Conservation (phyloP, 2,329 filamentous ascomycete genomes). For the Plectosphaerella plurivora region DNA sequence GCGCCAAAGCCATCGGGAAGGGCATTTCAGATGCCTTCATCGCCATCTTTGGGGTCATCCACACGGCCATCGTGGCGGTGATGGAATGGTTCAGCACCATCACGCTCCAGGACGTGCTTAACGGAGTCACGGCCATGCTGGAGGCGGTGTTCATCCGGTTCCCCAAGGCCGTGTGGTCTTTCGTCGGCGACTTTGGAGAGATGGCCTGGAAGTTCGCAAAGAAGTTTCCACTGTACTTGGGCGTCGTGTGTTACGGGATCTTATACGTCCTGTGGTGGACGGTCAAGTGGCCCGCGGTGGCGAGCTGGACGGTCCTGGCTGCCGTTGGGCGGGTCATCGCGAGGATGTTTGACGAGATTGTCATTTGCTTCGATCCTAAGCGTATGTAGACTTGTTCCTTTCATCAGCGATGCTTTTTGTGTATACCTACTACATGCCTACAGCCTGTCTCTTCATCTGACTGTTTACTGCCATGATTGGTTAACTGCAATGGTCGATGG, state of each 20-base stretch:
- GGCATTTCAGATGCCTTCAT: slow-evolving; percentile 18
- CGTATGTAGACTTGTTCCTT: background rate
- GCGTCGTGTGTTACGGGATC: slow-evolving; percentile 19
- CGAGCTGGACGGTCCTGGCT: slow-evolving; percentile 24
- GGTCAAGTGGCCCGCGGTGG: slow-evolving; percentile 25
- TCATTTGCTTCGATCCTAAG: slow-evolving; percentile 33
- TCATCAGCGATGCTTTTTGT: background rate
- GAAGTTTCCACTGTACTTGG: slow-evolving; percentile 23
- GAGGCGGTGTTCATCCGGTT: slow-evolving; percentile 25
- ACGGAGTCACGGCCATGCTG: slow-evolving; percentile 25
- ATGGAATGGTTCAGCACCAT: slow-evolving; percentile 26
- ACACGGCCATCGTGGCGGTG: slow-evolving; percentile 28
- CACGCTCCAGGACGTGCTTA: slow-evolving; percentile 33
- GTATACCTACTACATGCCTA: too few species aligned
- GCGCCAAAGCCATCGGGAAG: slow-evolving; percentile 17
- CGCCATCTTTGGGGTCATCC: slow-evolving; percentile 25
- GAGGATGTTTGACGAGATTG: slow-evolving; percentile 27
- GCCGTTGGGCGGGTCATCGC: slow-evolving; percentile 23
- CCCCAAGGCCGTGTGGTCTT: slow-evolving; percentile 19
- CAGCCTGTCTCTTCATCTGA: too few species aligned
- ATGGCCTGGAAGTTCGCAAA: slow-evolving; percentile 20
- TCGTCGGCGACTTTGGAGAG: slow-evolving; percentile 16
- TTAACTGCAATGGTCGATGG: too few species aligned
- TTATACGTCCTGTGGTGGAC: slow-evolving; percentile 20
- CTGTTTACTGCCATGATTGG: too few species aligned